Evolutionary conservation across 1,284 basidiomycete species (phyloP).

Genomic region (Gymnopus androsaceus): DNA sequence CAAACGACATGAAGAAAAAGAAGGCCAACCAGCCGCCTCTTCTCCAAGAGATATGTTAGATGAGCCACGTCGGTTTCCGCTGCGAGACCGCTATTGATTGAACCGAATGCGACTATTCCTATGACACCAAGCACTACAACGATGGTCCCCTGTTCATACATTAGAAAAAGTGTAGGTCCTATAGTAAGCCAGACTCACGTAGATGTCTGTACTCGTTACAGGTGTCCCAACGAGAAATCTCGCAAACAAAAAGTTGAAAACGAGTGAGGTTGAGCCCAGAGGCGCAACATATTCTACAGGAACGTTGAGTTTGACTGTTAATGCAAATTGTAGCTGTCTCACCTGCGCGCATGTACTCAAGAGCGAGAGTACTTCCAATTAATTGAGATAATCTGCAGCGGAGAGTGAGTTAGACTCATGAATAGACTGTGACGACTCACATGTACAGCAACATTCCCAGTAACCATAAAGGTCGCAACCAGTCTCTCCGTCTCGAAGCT

Average conservation of each 20-base stretch:
- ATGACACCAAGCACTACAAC: conserved; percentile 82
- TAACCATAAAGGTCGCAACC: conserved; percentile 79
- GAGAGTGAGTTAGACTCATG: neutral
- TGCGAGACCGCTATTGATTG: conserved; percentile 75
- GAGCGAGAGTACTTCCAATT: conserved; percentile 81
- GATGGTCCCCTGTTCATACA: conserved; percentile 64
- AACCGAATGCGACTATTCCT: conserved; percentile 84
- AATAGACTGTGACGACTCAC: conserved; percentile 38
- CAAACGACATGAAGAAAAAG: conserved; percentile 76
- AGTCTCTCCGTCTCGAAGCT: conserved; percentile 65
- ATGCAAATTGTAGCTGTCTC: conserved; percentile 18
- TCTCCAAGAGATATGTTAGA: conserved; percentile 80
- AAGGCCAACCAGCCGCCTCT: conserved; percentile 86
- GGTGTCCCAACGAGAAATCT: conserved; percentile 81
- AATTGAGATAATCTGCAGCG: conserved; percentile 71
- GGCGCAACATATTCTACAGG: conserved; percentile 79
- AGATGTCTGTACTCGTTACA: conserved; percentile 78
- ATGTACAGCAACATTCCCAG: conserved; percentile 83
- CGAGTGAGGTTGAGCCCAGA: conserved; percentile 79
- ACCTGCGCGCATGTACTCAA: conserved; percentile 87
- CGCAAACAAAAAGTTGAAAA: conserved; percentile 89
- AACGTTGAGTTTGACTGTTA: neutral
- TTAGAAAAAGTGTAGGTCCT: neutral
- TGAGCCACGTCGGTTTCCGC: conserved; percentile 70
- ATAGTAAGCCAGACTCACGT: conserved; percentile 44